Percentiles rank a stretch among this genome's conserved stretches.
These are phyloP conservation scores for Schizochytrium sp. DNA, from an alignment of 108 stramenopile species.

Conservation along the genomic window DNA sequence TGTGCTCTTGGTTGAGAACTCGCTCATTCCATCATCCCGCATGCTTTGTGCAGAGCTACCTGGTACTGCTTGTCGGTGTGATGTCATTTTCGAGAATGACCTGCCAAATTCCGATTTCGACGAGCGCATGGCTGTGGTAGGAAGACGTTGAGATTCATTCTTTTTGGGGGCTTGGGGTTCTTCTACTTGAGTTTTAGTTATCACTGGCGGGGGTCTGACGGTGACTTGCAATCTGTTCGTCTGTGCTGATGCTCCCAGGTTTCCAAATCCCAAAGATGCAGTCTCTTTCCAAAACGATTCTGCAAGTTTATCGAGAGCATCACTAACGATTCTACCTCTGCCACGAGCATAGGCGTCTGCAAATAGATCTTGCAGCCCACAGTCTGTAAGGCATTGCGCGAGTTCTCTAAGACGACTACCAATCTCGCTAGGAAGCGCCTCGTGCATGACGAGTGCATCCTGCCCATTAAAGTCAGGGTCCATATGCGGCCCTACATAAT, in stretches of 20 bases:
- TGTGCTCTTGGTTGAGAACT: not conserved
- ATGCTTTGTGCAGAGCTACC: no score
- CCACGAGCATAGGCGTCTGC: not conserved
- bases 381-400: not conserved
- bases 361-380: not conserved
- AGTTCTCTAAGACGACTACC: not conserved
- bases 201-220: no score
- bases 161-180: no score
- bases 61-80: no score
- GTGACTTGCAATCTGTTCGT: no score
- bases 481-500: slow-evolving; percentile 8
- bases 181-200: no score
- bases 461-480: not conserved
- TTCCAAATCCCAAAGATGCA: not conserved
- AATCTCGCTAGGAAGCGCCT: not conserved
- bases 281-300: not conserved
- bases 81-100: no score
- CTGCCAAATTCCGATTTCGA: no score
- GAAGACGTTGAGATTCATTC: no score
- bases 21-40: not conserved
- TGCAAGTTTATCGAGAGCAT: slow-evolving; percentile 51
- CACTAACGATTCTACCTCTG: slow-evolving; percentile 3
- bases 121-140: no score
- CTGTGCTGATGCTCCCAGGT: no score
- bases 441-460: slow-evolving; percentile 47